Conservation (phyloP, 169 alveolate genomes). For the Plasmodium knowlesi region DNA sequence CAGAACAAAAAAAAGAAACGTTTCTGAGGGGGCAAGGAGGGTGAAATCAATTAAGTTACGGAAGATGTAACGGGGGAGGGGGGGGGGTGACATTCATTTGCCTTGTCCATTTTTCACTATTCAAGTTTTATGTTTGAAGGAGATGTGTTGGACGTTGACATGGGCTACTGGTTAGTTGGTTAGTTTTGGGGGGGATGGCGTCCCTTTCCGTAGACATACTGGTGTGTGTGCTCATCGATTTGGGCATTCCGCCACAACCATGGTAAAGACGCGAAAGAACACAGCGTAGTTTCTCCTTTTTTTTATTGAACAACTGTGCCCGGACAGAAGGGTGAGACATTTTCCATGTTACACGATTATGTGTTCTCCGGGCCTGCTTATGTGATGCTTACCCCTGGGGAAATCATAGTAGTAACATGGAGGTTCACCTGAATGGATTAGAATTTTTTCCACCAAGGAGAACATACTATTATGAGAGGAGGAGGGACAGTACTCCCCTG, state of each 20-base stretch:
- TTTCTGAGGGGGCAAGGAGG: background rate
- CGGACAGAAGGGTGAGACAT: background rate
- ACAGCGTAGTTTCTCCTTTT: background rate
- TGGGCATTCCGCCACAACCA: background rate
- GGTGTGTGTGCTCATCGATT: background rate
- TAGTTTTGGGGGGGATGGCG: background rate
- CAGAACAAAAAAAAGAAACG: background rate
- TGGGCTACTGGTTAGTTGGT: background rate
- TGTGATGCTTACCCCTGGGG: background rate
- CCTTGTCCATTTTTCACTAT: background rate
- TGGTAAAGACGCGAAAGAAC: background rate
- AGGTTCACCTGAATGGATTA: background rate
- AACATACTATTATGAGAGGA: background rate
- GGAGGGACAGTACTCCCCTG: background rate
- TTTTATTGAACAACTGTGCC: background rate
- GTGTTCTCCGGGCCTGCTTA: background rate
- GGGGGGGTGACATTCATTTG: background rate
- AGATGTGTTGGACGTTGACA: background rate
- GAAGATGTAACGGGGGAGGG: background rate
- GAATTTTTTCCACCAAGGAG: background rate
- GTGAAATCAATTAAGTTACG: background rate
- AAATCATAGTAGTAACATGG: background rate
- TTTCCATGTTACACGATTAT: background rate
- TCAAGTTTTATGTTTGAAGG: background rate
- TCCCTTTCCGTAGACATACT: background rate